Evolutionary conservation across 495 filamentous ascomycete genomes (phyloP).

Genomic region (Tuber magnatum): DNA sequence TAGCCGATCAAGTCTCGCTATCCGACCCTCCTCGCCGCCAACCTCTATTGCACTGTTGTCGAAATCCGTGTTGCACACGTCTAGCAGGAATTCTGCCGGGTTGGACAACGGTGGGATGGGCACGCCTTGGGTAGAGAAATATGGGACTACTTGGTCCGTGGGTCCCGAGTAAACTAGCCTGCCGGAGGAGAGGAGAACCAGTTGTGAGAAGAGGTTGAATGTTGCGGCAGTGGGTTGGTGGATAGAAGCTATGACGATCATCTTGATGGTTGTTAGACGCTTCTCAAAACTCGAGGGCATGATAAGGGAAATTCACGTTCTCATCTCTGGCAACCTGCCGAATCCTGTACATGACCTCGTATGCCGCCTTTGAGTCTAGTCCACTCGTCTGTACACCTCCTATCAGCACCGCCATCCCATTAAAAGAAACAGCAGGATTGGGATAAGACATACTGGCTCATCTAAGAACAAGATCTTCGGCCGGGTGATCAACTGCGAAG

Average conservation of each 20-base stretch:
- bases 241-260: constrained; percentile 69
- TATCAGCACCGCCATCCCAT: not conserved
- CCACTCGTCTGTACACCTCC: constrained; percentile 52
- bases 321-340: constrained; percentile 57
- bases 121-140: constrained; percentile 55
- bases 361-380: constrained; percentile 63
- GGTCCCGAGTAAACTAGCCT: constrained; percentile 63
- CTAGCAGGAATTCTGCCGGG: constrained; percentile 69
- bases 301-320: constrained; percentile 43
- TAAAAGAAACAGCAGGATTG: not conserved
- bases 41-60: constrained; percentile 41
- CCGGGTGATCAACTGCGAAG: constrained; percentile 68
- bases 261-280: constrained; percentile 38
- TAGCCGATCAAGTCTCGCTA: constrained; percentile 28
- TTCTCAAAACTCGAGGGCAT: constrained; percentile 39
- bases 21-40: constrained; percentile 37
- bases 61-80: constrained; percentile 70
- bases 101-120: constrained; percentile 61
- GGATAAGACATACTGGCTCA: constrained; percentile 50
- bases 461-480: constrained; percentile 75
- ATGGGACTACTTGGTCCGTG: constrained; percentile 47
- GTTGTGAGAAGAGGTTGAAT: constrained; percentile 70
- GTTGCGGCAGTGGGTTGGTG: constrained; percentile 73
- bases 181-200: constrained; percentile 64
- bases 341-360: constrained; percentile 60